Evolutionary conservation across 2,329 filamentous ascomycete genomes (phyloP).

Genomic region (Colletotrichum limetticola): DNA sequence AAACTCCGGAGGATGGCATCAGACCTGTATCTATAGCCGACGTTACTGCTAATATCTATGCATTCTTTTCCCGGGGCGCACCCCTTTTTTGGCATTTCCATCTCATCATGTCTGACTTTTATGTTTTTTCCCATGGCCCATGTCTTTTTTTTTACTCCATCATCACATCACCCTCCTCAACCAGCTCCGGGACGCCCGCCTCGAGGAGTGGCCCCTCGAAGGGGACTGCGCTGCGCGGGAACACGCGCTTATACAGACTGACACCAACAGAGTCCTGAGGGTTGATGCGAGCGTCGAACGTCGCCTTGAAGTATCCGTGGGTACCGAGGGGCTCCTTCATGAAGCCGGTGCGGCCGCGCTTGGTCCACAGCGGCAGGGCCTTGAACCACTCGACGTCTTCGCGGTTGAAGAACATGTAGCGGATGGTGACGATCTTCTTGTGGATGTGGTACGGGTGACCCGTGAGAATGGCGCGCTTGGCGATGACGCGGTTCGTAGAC

Average conservation of each 20-base stretch:
- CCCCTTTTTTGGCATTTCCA: conserved; percentile 27
- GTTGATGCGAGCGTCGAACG: conserved; percentile 95
- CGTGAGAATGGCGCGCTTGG: conserved; percentile 92
- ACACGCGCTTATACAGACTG: conserved; percentile 87
- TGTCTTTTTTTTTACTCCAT: conserved; percentile 46
- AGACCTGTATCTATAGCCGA: conserved; percentile 28
- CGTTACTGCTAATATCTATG: conserved; percentile 31
- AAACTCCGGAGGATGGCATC: conserved; percentile 29
- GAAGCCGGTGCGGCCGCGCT: conserved; percentile 85
- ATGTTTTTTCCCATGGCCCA: background rate
- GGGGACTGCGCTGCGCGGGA: conserved; percentile 74
- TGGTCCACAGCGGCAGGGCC: conserved; percentile 94
- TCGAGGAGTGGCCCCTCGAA: conserved; percentile 57
- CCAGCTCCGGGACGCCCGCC: conserved; percentile 34
- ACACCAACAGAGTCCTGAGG: conserved; percentile 94
- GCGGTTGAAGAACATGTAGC: conserved; percentile 99
- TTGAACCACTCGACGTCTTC: conserved; percentile 99
- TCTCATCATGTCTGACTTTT: conserved; percentile 31
- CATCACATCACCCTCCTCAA: conserved; percentile 48
- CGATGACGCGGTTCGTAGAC: conserved; percentile 81
- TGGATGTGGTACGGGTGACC: conserved; percentile 99
- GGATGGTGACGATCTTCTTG: conserved; percentile 95
- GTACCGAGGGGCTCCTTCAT: conserved; percentile 96
- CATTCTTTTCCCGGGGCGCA: background rate
- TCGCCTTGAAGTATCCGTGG: conserved; percentile 99